Conservation (phyloP, 257 asterid genomes). For the Fraxinus quadrangulata region DNA sequence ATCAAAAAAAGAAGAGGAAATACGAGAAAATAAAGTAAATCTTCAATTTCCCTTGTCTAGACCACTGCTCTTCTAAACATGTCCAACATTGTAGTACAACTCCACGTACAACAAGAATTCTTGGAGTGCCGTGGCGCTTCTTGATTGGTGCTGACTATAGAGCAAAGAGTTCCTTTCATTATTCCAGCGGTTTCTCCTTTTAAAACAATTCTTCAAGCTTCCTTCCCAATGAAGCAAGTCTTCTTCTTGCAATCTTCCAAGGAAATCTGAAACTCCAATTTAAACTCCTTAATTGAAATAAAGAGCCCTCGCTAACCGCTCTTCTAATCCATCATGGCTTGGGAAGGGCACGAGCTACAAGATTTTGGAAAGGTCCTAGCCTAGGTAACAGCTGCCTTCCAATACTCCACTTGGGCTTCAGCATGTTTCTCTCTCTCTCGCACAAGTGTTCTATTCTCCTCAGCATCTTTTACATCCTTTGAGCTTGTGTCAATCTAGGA, state of each 20-base stretch:
- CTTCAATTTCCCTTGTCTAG: neutral
- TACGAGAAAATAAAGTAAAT: neutral
- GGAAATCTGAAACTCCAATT: neutral
- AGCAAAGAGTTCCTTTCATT: neutral
- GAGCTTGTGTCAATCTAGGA: neutral
- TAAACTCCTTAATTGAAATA: neutral
- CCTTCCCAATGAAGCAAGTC: neutral
- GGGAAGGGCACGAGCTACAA: neutral
- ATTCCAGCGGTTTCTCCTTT: neutral
- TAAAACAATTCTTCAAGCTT: neutral
- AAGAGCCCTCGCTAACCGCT: neutral
- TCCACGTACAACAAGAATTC: neutral
- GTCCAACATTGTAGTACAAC: neutral
- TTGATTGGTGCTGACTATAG: too few relatives aligned
- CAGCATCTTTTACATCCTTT: neutral
- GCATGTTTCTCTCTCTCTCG: neutral
- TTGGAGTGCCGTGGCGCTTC: too few relatives aligned
- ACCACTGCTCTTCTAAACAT: neutral
- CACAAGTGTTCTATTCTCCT: neutral
- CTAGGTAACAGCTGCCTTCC: neutral
- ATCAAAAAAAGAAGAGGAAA: too few relatives aligned
- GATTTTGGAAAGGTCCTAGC: neutral
- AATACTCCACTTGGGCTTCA: neutral
- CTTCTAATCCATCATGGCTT: neutral
- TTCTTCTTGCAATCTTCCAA: neutral